Evolutionary conservation across 2,329 filamentous ascomycete species (phyloP).

Genomic region (Microascus cirrosus): DNA sequence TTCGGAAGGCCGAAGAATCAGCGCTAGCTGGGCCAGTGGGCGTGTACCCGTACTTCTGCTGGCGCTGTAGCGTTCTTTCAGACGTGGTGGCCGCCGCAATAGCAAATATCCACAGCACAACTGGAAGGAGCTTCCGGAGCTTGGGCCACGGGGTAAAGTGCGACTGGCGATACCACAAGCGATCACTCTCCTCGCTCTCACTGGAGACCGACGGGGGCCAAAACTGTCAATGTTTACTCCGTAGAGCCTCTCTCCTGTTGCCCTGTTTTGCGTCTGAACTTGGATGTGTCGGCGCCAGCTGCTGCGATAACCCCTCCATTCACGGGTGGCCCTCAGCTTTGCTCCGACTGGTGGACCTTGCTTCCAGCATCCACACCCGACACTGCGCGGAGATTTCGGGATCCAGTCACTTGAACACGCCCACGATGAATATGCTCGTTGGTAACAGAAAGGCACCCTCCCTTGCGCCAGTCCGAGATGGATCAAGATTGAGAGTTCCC

Average conservation of each 20-base stretch:
- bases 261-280: neutral
- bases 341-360: conserved; percentile 4
- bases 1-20: neutral
- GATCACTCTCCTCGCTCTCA: too few species aligned
- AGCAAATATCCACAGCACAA: neutral
- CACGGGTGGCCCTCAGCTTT: neutral
- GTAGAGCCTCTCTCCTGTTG: too few species aligned
- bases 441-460: neutral
- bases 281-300: neutral
- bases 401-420: neutral
- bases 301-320: neutral
- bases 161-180: neutral
- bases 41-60: neutral
- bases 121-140: neutral
- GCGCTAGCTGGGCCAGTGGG: neutral
- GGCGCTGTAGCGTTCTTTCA: neutral
- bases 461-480: neutral
- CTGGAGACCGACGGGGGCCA: too few species aligned
- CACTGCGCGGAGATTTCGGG: neutral
- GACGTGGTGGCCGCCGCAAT: neutral
- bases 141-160: neutral
- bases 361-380: neutral
- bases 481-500: neutral
- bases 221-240: too few species aligned
- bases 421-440: neutral